Base-by-base conservation (phyloP, 1,284 basidiomycete genomes). In the Cryptococcus floricola region DNA sequence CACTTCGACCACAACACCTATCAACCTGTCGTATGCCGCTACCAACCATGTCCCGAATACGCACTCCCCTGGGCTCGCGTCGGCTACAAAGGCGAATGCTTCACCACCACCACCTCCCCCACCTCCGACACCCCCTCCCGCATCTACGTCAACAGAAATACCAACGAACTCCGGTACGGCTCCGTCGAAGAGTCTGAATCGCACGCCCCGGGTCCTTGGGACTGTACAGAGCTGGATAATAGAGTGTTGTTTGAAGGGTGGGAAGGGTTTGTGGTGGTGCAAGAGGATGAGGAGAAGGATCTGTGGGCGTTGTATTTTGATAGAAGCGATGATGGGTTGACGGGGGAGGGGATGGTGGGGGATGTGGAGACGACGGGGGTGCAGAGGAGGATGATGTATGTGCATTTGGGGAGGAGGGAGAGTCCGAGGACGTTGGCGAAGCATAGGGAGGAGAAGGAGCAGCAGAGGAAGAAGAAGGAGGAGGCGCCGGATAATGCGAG, bases 61-160 rank as follows among this genome's bases (percentile, higher is more conserved):
- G 50, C 54, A n/a, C 39, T 41, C 7, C 53, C 51, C 34, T 62
- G 57, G 57, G 50, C 53, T 25, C 49, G 50, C 12, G 55, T 52
- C 9, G 60, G 57, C 18, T 55, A 52, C 42, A 62, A 55, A 44
- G 57, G 60, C 16, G 60, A 62, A 47, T 55, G 55, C 16, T 41
- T 62, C 31, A 55, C 59, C 19, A 57, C 52, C 31, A 59, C 52
- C 27, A 55, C 56, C 43, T 55, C 56, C 37, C 51, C 50, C 23
- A 10, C 42, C 25, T 44, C 42, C n/a, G 41, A 53, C 19, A 39
- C 34, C 31, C 44, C 47, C 19, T 38, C 48, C 45, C 41, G 52
- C 44, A 42, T 53, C 14, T 53, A 53, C 34, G 52, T 53, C 52
- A 44, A 53, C 23, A 27, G 45, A n/a, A 18, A 39, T 23, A 53